Conservation (phyloP, 2,329 filamentous ascomycete species). For the Calonectria henricotiae region DNA sequence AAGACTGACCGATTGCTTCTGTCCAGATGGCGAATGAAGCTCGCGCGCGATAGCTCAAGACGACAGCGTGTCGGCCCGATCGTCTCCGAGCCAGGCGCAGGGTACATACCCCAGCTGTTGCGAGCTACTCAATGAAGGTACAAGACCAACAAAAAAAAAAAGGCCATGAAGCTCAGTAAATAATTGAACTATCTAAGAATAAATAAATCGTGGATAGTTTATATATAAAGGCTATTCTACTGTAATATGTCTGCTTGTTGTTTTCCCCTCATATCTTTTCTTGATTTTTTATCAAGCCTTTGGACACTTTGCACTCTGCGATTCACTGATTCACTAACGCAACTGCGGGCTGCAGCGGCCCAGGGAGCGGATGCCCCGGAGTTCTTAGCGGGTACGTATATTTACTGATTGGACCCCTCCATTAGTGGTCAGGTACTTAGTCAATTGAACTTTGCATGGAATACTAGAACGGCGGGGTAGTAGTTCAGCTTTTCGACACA, state of each 20-base stretch:
- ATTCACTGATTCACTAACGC: not conserved
- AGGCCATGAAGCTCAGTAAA: not conserved
- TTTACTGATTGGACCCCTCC: constrained; percentile 25
- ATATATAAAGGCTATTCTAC: too few species aligned
- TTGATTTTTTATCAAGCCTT: not conserved
- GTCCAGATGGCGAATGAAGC: not conserved
- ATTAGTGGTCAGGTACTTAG: constrained; percentile 15
- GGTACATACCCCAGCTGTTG: constrained; percentile 7
- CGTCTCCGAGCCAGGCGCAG: constrained; percentile 36
- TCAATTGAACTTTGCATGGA: constrained; percentile 30
- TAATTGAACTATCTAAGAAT: too few species aligned
- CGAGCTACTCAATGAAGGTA: not conserved
- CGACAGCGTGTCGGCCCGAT: constrained; percentile 53
- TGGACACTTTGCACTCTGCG: not conserved
- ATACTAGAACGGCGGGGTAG: constrained; percentile 24
- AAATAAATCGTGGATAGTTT: too few species aligned
- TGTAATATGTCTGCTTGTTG: not conserved
- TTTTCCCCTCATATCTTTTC: not conserved
- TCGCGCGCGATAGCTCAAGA: constrained; percentile 41
- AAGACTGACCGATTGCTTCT: not conserved
- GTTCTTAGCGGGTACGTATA: constrained; percentile 30
- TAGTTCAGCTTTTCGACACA: constrained; percentile 30
- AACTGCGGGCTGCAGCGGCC: not conserved
- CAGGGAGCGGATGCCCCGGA: constrained; percentile 16
- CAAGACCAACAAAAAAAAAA: not conserved